Evolutionary conservation across 1,139 yeast genomes (phyloP), one percentile per base, ranked within the genome.

Genomic region (Sugiyamaella neomexicana): DNA sequence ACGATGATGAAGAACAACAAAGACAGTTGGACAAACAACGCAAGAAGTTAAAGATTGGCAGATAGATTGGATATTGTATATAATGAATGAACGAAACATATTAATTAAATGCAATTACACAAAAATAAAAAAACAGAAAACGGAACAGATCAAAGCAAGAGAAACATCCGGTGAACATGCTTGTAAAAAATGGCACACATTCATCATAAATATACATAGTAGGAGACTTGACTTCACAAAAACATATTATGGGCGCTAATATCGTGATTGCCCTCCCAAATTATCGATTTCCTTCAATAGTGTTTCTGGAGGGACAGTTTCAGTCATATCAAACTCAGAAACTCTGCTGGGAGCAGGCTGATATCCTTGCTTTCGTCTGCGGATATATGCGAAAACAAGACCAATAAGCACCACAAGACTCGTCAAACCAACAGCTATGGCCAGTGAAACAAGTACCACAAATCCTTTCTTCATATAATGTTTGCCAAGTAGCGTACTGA

Each of bases 381-480:
- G 75, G 47, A 76, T 74, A 66, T 76, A 75, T 55, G 79, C 76
- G 3, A 85, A 78, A 3, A 82, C 68, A 12, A 86, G 75, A 56
- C 87, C 90, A 43, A 82, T 68, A 27, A 82, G 72, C 27, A 93
- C 86, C 52, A 91, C 69, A 1, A 88, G 67, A 9, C 85, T 75
- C 46, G 91, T 81, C 1, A 97, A 82, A 1, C 93, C 96, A 41
- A 93, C 70, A 0, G 98, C 91, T 65, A 93, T 80, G 0, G 97
- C 98, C 55, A 90, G 78, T 0, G 96, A 86, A 38, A 93, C 82
- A 32, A 96, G 85, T 6, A 90, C 96, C 16, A 91, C 90, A 67
- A 84, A 89, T 1, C 98, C 98, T 17, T 79, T 65, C n/a, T 64
- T 65, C 68, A 72, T 65, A 54, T 64, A 60, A 20, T 58, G 51